These are phyloP conservation scores for Pseudocercospora fijiensis DNA, from an alignment of 2,329 filamentous ascomycete species.

Conservation along the genomic window DNA sequence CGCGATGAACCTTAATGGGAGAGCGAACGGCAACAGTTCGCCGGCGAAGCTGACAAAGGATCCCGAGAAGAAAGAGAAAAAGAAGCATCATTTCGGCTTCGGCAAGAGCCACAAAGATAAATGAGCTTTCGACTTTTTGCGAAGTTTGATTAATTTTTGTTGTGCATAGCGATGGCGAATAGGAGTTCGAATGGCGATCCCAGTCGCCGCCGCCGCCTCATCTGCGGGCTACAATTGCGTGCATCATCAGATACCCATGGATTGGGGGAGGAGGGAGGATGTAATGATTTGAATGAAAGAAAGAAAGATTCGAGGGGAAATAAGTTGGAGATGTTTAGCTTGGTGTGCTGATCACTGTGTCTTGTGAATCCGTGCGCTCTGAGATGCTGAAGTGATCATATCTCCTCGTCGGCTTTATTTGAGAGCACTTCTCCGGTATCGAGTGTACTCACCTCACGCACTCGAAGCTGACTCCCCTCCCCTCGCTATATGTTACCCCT, in stretches of 20 bases:
- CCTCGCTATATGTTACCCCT: too few species aligned
- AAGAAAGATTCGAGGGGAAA: too few species aligned
- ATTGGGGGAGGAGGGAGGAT: not conserved
- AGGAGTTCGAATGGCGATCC: not conserved
- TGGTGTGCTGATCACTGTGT: too few species aligned
- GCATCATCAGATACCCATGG: not conserved
- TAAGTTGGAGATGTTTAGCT: too few species aligned
- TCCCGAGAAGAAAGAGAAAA: conserved; percentile 55
- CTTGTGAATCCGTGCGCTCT: too few species aligned
- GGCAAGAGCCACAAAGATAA: conserved; percentile 29
- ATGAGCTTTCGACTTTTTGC: not conserved
- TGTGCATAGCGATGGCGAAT: conserved; percentile 9
- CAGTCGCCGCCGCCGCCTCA: not conserved
- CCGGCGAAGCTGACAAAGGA: conserved; percentile 56
- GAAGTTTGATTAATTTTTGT: not conserved
- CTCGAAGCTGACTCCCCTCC: too few species aligned
- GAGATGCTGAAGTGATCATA: too few species aligned
- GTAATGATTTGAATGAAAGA: not conserved
- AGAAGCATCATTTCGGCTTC: conserved; percentile 37
- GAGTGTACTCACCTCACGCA: too few species aligned
- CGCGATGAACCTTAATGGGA: conserved; percentile 52
- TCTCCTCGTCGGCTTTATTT: too few species aligned
- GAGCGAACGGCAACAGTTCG: conserved; percentile 30
- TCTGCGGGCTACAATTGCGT: not conserved
- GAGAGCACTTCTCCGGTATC: too few species aligned